phyloP scores from a whole-genome alignment of 2,329 filamentous ascomycete genomes.

The Ilyonectria mors-panacis region DNA sequence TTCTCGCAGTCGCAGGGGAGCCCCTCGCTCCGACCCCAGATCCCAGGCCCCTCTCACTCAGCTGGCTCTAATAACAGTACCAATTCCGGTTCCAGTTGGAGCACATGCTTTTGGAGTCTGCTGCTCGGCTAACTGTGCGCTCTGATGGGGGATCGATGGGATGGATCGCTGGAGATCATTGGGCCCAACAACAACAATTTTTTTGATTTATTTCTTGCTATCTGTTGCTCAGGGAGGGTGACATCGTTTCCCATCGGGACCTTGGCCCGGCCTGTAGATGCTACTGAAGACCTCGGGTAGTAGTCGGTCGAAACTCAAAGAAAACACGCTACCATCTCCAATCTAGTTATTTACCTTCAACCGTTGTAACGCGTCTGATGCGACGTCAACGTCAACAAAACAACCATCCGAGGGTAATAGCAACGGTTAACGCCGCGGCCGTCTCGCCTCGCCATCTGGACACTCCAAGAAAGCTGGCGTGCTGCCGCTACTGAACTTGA shows the following conservation, averaged over 20 bases:
- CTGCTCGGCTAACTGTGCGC: slow-evolving; percentile 4
- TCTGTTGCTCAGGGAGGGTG: slow-evolving; percentile 16
- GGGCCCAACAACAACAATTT: slow-evolving; percentile 19
- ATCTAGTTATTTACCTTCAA: slow-evolving; percentile 21
- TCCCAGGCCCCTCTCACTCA: slow-evolving; percentile 10
- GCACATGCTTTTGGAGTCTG: not conserved
- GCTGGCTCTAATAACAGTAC: not conserved
- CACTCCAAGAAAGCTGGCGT: not conserved
- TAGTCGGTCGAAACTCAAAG: slow-evolving; percentile 7
- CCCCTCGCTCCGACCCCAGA: slow-evolving; percentile 8
- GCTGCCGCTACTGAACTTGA: slow-evolving; percentile 13
- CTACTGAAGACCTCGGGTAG: not conserved
- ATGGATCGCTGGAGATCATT: slow-evolving; percentile 27
- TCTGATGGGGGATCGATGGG: slow-evolving; percentile 16
- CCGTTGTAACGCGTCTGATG: slow-evolving; percentile 18
- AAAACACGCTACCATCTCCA: slow-evolving; percentile 6
- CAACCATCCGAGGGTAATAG: slow-evolving; percentile 14
- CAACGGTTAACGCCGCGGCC: slow-evolving; percentile 29
- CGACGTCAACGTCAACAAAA: slow-evolving; percentile 28
- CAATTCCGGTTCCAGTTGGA: not conserved
- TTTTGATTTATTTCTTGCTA: not conserved
- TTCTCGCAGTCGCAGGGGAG: slow-evolving; percentile 9
- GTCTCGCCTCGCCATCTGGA: not conserved
- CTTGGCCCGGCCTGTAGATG: slow-evolving; percentile 19
- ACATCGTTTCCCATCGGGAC: slow-evolving; percentile 23